phyloP scores from a whole-genome alignment of 768 basidiomycete genomes.

The Ramaria sp. region DNA sequence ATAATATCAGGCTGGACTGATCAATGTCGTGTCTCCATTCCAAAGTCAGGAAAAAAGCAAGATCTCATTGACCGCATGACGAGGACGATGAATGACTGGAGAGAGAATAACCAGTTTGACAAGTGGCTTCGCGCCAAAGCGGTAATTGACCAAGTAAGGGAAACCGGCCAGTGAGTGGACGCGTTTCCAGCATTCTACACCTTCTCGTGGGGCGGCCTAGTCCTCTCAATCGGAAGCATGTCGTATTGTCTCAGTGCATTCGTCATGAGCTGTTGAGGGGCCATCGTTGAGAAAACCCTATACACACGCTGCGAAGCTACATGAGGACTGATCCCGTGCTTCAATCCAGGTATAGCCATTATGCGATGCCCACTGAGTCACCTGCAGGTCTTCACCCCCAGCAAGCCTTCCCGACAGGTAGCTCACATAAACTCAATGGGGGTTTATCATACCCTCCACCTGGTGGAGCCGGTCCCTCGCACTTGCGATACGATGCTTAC shows the following conservation, averaged over 20 bases:
- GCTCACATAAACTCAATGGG: not conserved
- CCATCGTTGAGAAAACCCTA: not conserved
- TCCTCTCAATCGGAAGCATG: not conserved
- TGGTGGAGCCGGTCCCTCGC: conserved; percentile 1
- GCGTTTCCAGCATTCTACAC: not conserved
- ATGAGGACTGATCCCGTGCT: not conserved
- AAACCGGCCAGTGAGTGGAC: conserved; percentile 51
- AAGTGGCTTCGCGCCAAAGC: conserved; percentile 62
- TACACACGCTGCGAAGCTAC: not conserved
- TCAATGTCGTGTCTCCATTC: conserved; percentile 55
- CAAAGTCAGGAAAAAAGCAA: conserved; percentile 78
- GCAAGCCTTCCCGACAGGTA: not conserved
- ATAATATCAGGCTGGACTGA: conserved; percentile 72
- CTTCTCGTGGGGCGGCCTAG: not conserved
- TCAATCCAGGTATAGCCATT: conserved; percentile 6
- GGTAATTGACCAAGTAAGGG: conserved; percentile 57
- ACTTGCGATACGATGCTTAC: conserved; percentile 52
- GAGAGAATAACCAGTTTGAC: conserved; percentile 41
- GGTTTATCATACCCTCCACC: not conserved
- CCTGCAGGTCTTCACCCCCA: not conserved
- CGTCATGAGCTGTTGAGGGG: not conserved
- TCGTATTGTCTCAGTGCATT: not conserved
- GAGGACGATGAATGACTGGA: conserved; percentile 49
- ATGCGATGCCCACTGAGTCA: not conserved
- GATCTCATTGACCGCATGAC: conserved; percentile 76